Conservation (phyloP, 2,329 filamentous ascomycete species). For the Penicillium digitatum region DNA sequence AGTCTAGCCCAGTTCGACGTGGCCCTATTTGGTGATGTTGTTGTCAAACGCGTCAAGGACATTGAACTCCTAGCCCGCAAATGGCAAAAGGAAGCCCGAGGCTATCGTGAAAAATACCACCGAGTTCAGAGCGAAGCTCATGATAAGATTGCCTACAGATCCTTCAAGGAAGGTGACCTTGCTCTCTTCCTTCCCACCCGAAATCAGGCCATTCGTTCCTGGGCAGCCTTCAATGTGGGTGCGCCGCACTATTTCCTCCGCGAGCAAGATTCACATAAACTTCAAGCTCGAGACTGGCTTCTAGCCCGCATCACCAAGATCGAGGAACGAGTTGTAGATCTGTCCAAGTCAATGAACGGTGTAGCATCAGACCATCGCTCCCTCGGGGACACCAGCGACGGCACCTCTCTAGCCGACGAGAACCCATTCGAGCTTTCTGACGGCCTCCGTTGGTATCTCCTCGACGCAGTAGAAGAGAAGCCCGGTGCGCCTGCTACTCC, state of each 20-base stretch:
- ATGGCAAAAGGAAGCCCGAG: constrained; percentile 81
- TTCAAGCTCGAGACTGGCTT: constrained; percentile 89
- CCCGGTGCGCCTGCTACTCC: constrained; percentile 87
- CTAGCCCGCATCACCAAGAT: constrained; percentile 87
- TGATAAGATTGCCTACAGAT: constrained; percentile 91
- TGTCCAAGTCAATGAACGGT: constrained; percentile 70
- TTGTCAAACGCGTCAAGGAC: constrained; percentile 87
- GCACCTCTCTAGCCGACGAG: constrained; percentile 69
- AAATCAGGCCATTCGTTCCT: constrained; percentile 89
- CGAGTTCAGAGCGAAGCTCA: constrained; percentile 77
- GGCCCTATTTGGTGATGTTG: constrained; percentile 75
- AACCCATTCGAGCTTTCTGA: constrained; percentile 97
- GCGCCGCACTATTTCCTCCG: constrained; percentile 96
- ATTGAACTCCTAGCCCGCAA: constrained; percentile 90
- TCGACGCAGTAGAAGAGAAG: constrained; percentile 92
- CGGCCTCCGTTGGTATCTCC: constrained; percentile 90
- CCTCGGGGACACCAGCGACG: constrained; percentile 50
- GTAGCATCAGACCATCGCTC: constrained; percentile 51
- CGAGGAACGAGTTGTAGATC: constrained; percentile 87
- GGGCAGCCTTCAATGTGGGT: constrained; percentile 97
- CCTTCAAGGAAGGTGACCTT: constrained; percentile 95
- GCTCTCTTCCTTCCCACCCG: constrained; percentile 90
- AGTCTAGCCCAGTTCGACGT: constrained; percentile 75
- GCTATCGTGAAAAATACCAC: constrained; percentile 83
- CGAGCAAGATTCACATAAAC: constrained; percentile 82